These are phyloP conservation scores for Lentinus brumalis DNA, from an alignment of 768 basidiomycete species.

Conservation along the genomic window DNA sequence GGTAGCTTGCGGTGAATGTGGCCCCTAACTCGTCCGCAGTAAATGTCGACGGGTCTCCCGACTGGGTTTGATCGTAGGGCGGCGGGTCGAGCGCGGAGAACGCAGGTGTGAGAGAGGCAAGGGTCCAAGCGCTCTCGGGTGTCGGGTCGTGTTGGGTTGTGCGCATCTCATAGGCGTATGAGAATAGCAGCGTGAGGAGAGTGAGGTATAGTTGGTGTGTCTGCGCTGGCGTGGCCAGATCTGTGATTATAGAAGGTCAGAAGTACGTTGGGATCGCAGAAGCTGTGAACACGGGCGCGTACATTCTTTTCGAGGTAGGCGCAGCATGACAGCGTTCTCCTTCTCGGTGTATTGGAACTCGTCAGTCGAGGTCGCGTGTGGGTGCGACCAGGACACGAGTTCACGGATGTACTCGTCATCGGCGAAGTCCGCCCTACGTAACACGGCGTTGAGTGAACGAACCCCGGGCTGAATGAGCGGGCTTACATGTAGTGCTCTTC, in stretches of 20 bases:
- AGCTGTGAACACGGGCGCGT: slow-evolving; percentile 21
- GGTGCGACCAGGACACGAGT: slow-evolving; percentile 66
- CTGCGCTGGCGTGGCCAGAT: slow-evolving; percentile 58
- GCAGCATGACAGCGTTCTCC: slow-evolving; percentile 68
- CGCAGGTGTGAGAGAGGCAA: slow-evolving; percentile 68
- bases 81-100: slow-evolving; percentile 84
- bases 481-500: slow-evolving; percentile 82
- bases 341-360: slow-evolving; percentile 64
- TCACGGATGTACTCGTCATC: slow-evolving; percentile 78
- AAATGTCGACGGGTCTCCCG: slow-evolving; percentile 25
- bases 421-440: slow-evolving; percentile 73
- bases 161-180: slow-evolving; percentile 80
- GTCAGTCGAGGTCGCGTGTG: slow-evolving; percentile 39
- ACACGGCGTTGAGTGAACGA: background rate
- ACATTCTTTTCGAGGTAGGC: slow-evolving; percentile 57
- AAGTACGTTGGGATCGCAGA: background rate
- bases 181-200: slow-evolving; percentile 70
- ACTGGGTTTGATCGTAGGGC: slow-evolving; percentile 36
- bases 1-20: slow-evolving; percentile 63
- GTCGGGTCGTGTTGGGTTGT: slow-evolving; percentile 81
- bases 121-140: slow-evolving; percentile 87
- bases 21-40: slow-evolving; percentile 49
- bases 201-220: slow-evolving; percentile 67
- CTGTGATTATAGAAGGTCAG: slow-evolving; percentile 37
- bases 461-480: background rate